Base-by-base conservation (phyloP, 352 stramenopile genomes). In the Phytophthora brassicae region DNA sequence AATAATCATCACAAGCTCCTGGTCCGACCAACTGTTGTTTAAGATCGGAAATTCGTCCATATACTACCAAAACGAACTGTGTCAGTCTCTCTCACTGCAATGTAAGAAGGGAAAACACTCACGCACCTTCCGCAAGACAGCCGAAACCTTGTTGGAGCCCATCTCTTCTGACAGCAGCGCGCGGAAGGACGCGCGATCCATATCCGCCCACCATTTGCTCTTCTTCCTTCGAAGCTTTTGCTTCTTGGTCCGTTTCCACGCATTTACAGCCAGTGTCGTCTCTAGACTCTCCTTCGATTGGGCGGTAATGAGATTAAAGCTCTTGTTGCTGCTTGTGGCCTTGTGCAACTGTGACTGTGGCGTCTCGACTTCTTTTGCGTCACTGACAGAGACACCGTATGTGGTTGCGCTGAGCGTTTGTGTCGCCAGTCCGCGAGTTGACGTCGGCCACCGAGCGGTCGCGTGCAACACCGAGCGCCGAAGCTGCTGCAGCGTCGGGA, bases 1-100 rank as follows among this genome's bases (percentile, higher is more conserved):
- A 4, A 83, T 75, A 53, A 93, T 85, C 64, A 89, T 76, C 49
- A 93, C 84, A 45, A 91, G 78, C 60, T 91, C 81, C 56, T 90
- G 76, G 55, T 88, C 70, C 6, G 58, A 81, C 81, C 84, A 93
- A 12, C 70, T 59, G 46, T 60, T 84, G 53, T 89, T 68, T 29
- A 81, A 38, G 57, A 90, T 86, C 41, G 76, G 80, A 48, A 76
- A 89, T 50, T 90, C 76, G 54, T 84, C 74, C 66, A 90, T 81
- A 63, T 84, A 89, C 69, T 83, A 46, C 42, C 60, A 5, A 13
- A 12, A 51, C 12, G n/a, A n/a, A 43, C 16, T 22, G 13, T 52
- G 20, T 29, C 26, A 51, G 44, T 59, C n/a, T 33, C 68, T 28
- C 52, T 54, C 22, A 26, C 14, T 44, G 28, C 23, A 31, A 22